These are phyloP conservation scores for Yamadazyma phyllophila DNA, from an alignment of 805 yeast species.

Conservation along the genomic window DNA sequence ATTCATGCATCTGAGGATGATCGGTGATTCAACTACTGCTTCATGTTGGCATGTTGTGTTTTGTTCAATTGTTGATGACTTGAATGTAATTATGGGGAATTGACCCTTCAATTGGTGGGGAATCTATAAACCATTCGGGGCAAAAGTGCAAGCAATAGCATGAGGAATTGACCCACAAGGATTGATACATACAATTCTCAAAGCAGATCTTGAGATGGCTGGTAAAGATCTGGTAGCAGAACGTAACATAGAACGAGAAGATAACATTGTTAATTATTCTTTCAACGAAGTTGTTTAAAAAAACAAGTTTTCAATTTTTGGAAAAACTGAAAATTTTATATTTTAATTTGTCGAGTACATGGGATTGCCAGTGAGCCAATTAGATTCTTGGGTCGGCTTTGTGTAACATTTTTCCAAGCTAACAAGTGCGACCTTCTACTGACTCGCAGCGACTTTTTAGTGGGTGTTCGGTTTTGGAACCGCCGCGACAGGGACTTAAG, in stretches of 20 bases:
- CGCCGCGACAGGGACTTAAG: slow-evolving; percentile 2
- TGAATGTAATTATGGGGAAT: background rate
- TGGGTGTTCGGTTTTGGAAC: slow-evolving; percentile 4
- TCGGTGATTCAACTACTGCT: too few species aligned
- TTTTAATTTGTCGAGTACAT: slow-evolving; percentile 16
- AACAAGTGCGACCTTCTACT: slow-evolving; percentile 3
- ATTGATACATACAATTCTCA: slow-evolving; percentile 33
- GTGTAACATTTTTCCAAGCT: slow-evolving; percentile 4
- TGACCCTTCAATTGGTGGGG: slow-evolving; percentile 1
- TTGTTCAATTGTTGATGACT: too few species aligned
- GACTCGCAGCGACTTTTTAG: slow-evolving; percentile 5
- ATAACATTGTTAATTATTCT: slow-evolving; percentile 52
- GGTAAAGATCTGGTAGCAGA: slow-evolving; percentile 78
- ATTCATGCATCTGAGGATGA: too few species aligned
- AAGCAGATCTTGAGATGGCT: slow-evolving; percentile 33
- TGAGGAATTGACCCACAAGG: background rate
- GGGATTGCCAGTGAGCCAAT: slow-evolving; percentile 13
- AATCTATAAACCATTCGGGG: background rate
- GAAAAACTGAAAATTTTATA: slow-evolving; percentile 16
- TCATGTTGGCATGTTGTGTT: too few species aligned
- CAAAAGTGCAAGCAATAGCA: background rate
- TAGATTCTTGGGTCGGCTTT: slow-evolving; percentile 9
- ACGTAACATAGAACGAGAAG: slow-evolving; percentile 82
- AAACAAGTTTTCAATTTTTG: slow-evolving; percentile 12
- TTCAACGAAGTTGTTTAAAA: slow-evolving; percentile 8